Conservation (phyloP, 768 basidiomycete genomes). For the Postia placenta region DNA sequence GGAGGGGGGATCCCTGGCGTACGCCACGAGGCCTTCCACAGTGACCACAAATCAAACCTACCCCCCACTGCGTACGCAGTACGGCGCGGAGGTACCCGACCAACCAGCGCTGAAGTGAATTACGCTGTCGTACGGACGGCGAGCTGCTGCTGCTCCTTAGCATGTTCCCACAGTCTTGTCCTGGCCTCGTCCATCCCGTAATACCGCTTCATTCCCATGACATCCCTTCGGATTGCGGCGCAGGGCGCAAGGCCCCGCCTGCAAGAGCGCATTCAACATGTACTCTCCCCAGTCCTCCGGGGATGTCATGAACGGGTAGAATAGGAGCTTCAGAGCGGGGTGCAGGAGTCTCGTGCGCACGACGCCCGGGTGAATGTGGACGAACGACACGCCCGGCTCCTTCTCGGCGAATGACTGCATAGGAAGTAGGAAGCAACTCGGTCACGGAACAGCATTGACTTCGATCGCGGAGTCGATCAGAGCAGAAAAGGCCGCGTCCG, state of each 20-base stretch:
- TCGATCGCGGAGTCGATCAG: constrained; percentile 52
- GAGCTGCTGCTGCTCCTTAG: constrained; percentile 8
- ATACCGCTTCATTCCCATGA: constrained; percentile 8
- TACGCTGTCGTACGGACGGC: not conserved
- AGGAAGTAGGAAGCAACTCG: not conserved
- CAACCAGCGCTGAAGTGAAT: too few relatives aligned
- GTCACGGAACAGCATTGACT: constrained; percentile 21
- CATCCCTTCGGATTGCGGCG: constrained; percentile 10
- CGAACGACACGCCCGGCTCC: constrained; percentile 37
- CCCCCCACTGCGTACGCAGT: too few relatives aligned
- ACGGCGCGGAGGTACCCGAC: too few relatives aligned
- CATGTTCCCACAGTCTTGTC: constrained; percentile 15
- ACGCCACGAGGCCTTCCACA: too few relatives aligned
- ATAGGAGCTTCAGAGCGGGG: not conserved
- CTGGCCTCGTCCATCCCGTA: constrained; percentile 12
- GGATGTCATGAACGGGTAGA: constrained; percentile 9
- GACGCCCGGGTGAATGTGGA: constrained; percentile 36
- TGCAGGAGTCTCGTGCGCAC: constrained; percentile 24
- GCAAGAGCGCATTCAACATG: constrained; percentile 12
- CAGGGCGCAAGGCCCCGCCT: constrained; percentile 6
- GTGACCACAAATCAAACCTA: too few relatives aligned
- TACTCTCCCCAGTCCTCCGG: constrained; percentile 14
- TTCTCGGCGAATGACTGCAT: constrained; percentile 31
- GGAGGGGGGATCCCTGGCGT: too few relatives aligned
- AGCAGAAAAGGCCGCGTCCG: too few relatives aligned